Evolutionary conservation across 257 asterid species (phyloP).

Genomic region (Euphrasia confusa): DNA sequence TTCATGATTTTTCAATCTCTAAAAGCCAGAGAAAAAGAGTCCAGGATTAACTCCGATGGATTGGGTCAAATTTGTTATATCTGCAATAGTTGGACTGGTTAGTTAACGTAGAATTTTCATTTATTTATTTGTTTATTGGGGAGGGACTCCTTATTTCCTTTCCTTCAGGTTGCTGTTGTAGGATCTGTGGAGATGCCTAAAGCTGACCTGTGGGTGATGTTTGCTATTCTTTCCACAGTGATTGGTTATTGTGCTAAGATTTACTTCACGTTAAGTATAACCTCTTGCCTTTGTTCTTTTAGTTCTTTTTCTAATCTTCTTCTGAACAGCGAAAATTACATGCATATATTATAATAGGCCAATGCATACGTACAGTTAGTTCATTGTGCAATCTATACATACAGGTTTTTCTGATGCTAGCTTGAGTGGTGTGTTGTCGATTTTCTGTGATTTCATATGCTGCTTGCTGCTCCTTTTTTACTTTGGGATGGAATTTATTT

Average conservation of each 20-base stretch:
- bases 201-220: conserved; percentile 94
- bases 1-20: conserved; percentile 10
- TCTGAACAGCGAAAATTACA: neutral
- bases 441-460: no score
- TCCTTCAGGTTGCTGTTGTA: conserved; percentile 81
- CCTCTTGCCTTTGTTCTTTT: conserved; percentile 20
- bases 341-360: no score
- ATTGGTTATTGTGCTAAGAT: conserved; percentile 92
- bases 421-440: no score
- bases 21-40: conserved; percentile 93
- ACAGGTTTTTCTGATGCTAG: no score
- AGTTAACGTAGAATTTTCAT: conserved; percentile 27
- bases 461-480: no score
- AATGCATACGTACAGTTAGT: no score
- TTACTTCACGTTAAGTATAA: conserved; percentile 78
- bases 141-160: conserved; percentile 11
- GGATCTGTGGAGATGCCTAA: conserved; percentile 95
- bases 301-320: neutral
- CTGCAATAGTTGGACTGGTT: conserved; percentile 95
- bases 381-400: no score
- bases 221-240: conserved; percentile 93
- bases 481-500: conserved; percentile 25
- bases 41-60: conserved; percentile 98
- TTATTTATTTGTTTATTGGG: conserved; percentile 1
- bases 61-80: conserved; percentile 87